Conservation (phyloP, 208 protist species). For the Strigomonas galati region DNA sequence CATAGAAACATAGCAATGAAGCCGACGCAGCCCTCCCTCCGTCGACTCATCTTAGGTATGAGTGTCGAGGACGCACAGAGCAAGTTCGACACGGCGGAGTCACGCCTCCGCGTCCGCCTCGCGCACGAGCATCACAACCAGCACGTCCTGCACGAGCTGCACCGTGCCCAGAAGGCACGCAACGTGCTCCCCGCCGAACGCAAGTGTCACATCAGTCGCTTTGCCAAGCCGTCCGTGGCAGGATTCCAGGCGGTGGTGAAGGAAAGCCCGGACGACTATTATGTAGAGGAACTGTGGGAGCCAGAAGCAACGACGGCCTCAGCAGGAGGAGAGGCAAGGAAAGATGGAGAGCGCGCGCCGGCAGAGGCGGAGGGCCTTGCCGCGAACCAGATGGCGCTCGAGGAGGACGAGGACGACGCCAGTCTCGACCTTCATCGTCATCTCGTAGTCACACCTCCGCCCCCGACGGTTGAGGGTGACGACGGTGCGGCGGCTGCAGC, state of each 20-base stretch:
- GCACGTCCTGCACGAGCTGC: slow-evolving; percentile 79
- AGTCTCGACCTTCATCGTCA: too few species aligned
- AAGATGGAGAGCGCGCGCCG: neutral
- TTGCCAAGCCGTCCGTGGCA: slow-evolving; percentile 67
- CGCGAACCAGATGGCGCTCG: neutral
- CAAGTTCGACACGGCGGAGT: slow-evolving; percentile 79
- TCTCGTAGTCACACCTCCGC: too few species aligned
- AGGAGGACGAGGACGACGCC: neutral
- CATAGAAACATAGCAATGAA: slow-evolving; percentile 26
- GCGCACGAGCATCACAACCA: slow-evolving; percentile 82
- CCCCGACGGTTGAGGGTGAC: too few species aligned
- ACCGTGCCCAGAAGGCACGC: slow-evolving; percentile 64
- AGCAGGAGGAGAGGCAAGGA: neutral
- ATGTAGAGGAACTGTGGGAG: slow-evolving; percentile 72
- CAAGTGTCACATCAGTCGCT: slow-evolving; percentile 74
- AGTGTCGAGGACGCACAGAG: slow-evolving; percentile 86
- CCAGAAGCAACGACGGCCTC: neutral
- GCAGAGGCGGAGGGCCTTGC: neutral
- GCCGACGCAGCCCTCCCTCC: slow-evolving; percentile 19
- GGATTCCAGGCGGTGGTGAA: slow-evolving; percentile 87
- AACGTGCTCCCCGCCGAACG: slow-evolving; percentile 58
- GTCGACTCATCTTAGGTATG: slow-evolving; percentile 80
- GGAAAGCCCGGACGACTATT: slow-evolving; percentile 58
- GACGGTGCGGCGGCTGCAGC: neutral
- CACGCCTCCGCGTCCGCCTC: slow-evolving; percentile 57